Evolutionary conservation across 192 early-diverging fungal genomes (phyloP).

Genomic region (Linnemannia schmuckeri): DNA sequence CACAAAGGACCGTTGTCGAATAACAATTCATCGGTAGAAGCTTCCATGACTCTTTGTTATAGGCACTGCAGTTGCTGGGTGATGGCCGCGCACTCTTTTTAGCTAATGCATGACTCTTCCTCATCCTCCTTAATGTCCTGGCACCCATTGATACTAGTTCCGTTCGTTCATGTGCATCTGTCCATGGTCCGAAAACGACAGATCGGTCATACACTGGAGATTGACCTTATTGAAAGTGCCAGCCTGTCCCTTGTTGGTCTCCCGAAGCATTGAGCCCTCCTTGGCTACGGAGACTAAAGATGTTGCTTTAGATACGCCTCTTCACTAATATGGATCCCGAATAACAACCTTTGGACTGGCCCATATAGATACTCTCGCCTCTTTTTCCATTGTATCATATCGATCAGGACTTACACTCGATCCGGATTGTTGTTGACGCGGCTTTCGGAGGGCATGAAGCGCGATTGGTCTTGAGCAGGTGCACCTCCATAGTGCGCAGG

Average conservation of each 20-base stretch:
- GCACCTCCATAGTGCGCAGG: not conserved
- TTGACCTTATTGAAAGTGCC: conserved; percentile 10
- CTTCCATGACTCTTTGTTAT: not conserved
- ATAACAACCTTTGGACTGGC: not conserved
- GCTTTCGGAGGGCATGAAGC: not conserved
- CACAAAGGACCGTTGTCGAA: not conserved
- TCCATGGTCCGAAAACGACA: not conserved
- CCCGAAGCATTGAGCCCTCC: conserved; percentile 1
- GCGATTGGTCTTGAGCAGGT: not conserved
- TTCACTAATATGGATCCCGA: not conserved
- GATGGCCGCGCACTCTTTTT: not conserved
- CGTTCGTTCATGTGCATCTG: not conserved
- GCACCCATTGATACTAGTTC: not conserved
- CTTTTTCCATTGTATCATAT: not conserved
- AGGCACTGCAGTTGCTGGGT: not conserved
- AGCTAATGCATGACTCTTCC: not conserved
- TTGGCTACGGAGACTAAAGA: conserved; percentile 20
- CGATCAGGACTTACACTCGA: conserved; percentile 1
- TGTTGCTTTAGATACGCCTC: conserved; percentile 12
- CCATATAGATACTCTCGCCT: not conserved
- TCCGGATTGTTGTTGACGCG: not conserved
- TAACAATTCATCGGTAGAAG: not conserved
- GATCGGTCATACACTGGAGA: not conserved
- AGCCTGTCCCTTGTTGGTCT: conserved; percentile 1
- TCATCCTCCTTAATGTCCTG: not conserved